Percentiles rank a stretch among this genome's conserved stretches.
These are phyloP conservation scores for Sclerotinia minor DNA, from an alignment of 2,329 filamentous ascomycete species.

Conservation along the genomic window DNA sequence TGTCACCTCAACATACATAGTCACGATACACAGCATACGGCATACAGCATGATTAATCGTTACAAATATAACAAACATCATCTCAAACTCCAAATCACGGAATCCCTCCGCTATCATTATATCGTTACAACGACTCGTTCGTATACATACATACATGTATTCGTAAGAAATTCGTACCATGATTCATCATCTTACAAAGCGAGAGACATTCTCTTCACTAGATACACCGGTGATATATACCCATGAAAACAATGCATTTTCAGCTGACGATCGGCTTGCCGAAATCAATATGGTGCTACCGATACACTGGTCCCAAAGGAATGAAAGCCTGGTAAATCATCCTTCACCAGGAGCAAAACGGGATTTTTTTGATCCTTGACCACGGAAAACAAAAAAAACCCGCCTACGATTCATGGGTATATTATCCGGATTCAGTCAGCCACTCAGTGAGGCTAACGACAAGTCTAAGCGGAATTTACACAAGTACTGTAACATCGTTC, in stretches of 20 bases:
- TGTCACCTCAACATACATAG: neutral
- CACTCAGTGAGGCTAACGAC: conserved; percentile 1
- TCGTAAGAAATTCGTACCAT: neutral
- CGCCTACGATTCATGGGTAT: neutral
- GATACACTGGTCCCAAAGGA: conserved; percentile 11
- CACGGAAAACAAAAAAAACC: neutral
- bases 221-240: no score
- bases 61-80: neutral
- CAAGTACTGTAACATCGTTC: neutral
- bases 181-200: neutral
- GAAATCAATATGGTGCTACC: conserved; percentile 8
- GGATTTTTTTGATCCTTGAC: neutral
- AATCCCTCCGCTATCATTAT: neutral
- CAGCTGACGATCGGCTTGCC: conserved; percentile 3
- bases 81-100: neutral
- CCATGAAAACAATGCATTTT: neutral
- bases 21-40: neutral
- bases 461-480: neutral
- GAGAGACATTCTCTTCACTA: conserved; percentile 3
- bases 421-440: neutral
- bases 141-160: neutral
- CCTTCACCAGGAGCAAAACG: neutral
- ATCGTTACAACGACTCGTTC: neutral
- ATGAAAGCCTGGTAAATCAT: conserved; percentile 9
- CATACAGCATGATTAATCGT: neutral